These are phyloP conservation scores for Immersiporthe knoxdaviesiana DNA, from an alignment of 2,329 filamentous ascomycete genomes.

Conservation along the genomic window DNA sequence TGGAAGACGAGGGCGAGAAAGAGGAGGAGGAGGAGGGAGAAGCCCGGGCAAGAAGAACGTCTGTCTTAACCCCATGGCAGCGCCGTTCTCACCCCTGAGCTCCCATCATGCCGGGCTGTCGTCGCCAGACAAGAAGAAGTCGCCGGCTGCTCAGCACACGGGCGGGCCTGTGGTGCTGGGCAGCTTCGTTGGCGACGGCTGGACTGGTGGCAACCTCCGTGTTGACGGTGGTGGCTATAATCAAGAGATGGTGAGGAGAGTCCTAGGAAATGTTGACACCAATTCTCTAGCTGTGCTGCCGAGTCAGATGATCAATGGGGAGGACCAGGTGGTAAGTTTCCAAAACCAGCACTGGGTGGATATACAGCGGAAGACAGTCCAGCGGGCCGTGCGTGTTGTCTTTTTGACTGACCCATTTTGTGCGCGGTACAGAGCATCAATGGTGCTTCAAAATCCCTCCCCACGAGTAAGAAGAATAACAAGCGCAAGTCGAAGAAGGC, in stretches of 20 bases:
- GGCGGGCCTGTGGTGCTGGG: constrained; percentile 20
- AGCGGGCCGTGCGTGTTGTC: neutral
- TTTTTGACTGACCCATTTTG: neutral
- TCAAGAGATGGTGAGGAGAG: neutral
- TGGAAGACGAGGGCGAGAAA: too few species aligned
- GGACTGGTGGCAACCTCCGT: neutral
- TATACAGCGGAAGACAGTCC: too few species aligned
- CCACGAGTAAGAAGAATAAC: constrained; percentile 25
- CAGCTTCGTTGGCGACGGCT: constrained; percentile 23
- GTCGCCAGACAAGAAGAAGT: constrained; percentile 3
- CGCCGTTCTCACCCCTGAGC: constrained; percentile 20
- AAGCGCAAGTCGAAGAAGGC: constrained; percentile 27
- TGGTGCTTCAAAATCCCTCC: neutral
- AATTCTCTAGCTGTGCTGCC: constrained; percentile 25
- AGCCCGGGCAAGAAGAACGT: constrained; percentile 21
- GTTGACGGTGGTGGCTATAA: neutral
- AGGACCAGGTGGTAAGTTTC: constrained; percentile 12
- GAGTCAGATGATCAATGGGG: neutral
- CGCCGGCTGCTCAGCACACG: neutral
- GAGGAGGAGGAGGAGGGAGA: neutral
- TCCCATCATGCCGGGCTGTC: constrained; percentile 5
- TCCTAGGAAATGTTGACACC: constrained; percentile 24
- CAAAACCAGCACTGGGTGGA: neutral
- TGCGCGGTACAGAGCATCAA: neutral
- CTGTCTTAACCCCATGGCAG: constrained; percentile 27